These are phyloP conservation scores for Vanderwaltozyma yarrowii DNA, from an alignment of 805 yeast species.

Conservation along the genomic window DNA sequence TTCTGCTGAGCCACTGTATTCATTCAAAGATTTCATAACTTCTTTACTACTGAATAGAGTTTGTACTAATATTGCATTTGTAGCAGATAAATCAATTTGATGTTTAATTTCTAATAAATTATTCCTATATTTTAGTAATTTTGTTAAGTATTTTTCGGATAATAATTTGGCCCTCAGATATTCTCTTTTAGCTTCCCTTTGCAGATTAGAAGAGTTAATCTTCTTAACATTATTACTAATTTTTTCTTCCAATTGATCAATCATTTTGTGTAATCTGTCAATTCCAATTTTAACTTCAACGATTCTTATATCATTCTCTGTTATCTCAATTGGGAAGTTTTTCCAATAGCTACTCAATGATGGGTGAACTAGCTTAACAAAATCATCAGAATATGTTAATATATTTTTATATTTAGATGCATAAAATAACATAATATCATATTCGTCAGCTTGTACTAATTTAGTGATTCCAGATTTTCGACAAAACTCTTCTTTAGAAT, in stretches of 20 bases:
- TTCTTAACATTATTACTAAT: slow-evolving; percentile 10
- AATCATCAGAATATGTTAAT: slow-evolving; percentile 7
- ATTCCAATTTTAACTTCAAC: slow-evolving; percentile 26
- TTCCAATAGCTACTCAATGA: slow-evolving; percentile 12
- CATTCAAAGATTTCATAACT: slow-evolving; percentile 31
- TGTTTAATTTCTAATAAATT: slow-evolving; percentile 32
- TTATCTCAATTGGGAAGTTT: slow-evolving; percentile 12
- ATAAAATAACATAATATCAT: slow-evolving; percentile 12
- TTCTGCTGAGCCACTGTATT: slow-evolving; percentile 35
- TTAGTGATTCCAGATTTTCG: slow-evolving; percentile 6
- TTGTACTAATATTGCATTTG: slow-evolving; percentile 30
- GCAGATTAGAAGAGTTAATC: slow-evolving; percentile 16
- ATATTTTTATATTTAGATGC: slow-evolving; percentile 10
- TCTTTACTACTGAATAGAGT: slow-evolving; percentile 31
- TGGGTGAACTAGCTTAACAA: slow-evolving; percentile 15
- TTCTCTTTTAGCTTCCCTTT: slow-evolving; percentile 24
- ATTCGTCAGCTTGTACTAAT: slow-evolving; percentile 5
- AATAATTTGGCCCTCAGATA: slow-evolving; percentile 28
- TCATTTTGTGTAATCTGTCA: slow-evolving; percentile 9
- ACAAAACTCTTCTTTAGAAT: slow-evolving; percentile 11
- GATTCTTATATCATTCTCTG: slow-evolving; percentile 28
- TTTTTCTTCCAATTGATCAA: slow-evolving; percentile 15
- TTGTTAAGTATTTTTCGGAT: slow-evolving; percentile 27
- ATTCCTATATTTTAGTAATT: slow-evolving; percentile 25
- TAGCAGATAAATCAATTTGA: slow-evolving; percentile 36